Evolutionary conservation across 129 eudicot species (phyloP).

Genomic region (Centrapalus pauciflorus): DNA sequence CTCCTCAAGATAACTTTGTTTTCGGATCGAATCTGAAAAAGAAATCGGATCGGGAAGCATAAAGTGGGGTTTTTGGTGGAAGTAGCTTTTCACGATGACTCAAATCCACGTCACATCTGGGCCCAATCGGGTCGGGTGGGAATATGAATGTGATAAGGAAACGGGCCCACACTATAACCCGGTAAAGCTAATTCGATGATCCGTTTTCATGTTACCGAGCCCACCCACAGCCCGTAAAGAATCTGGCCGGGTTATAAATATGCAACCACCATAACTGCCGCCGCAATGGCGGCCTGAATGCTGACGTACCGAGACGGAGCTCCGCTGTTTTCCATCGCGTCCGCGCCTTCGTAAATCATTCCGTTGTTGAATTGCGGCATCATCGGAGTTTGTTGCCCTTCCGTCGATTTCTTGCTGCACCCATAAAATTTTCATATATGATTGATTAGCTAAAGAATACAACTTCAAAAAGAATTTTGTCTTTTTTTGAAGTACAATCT

Average conservation of each 20-base stretch:
- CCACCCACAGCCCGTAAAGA: neutral
- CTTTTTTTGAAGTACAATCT: neutral
- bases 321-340: conserved; percentile 37
- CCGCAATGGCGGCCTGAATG: conserved; percentile 20
- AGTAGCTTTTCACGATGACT: conserved; percentile 35
- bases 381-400: conserved; percentile 23
- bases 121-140: conserved; percentile 30
- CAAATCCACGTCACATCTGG: conserved; percentile 30
- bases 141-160: conserved; percentile 8
- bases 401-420: conserved; percentile 61
- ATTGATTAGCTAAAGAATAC: neutral
- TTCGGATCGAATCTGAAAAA: conserved; percentile 26
- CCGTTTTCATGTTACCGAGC: neutral
- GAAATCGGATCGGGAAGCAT: conserved; percentile 26
- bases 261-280: conserved; percentile 19
- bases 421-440: neutral
- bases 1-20: conserved; percentile 11
- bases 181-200: neutral
- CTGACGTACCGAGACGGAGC: conserved; percentile 10
- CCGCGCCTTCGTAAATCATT: conserved; percentile 79
- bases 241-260: conserved; percentile 23
- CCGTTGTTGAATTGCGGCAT: conserved; percentile 12
- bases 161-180: conserved; percentile 15
- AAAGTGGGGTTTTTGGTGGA: conserved; percentile 33
- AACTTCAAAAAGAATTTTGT: too few species aligned